Base-by-base conservation (phyloP, 2,329 filamentous ascomycete genomes). In the Cladosporium sp. region DNA sequence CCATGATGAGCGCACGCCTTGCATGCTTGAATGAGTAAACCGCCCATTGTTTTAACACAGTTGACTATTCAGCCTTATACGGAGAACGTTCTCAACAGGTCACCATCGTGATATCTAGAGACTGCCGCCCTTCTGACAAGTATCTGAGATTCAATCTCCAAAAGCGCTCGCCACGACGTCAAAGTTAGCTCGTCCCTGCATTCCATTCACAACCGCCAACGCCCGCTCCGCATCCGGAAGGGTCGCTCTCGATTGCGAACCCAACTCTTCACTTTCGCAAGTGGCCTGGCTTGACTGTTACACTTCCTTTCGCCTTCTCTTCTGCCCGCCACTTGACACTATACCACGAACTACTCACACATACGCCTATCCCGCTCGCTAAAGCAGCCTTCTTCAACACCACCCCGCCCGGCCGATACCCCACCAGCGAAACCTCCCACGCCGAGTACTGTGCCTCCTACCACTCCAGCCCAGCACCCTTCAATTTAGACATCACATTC, bases 101-200 rank as follows among this genome's bases (percentile, higher is more conserved):
- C 42, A 45, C 42, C 4, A 5, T 32, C 8, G 4, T 32, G 28
- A 32, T 32, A 32, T 5, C n/a, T n/a, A n/a, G n/a, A 32, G 3
- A 32, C 28, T 10, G 28, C 28, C 12, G 28, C 28, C 12, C 28
- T 32, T 32, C 28, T 45, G 7, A 12, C 17, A 20, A 42, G 5
- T 13, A 22, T 22, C 19, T 25, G 25, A 32, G 4, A 32, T 28
- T n/a, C 28, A 5, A 4, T 10, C 28, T 7, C 28, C 28, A 9
- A 32, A 2, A 32, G 28, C 24, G 42, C 24, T 48, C 45, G 45
- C 25, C 45, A 48, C 45, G n/a, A 32, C 45, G n/a, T 48, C 45
- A 35, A 48, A 48, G 45, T 48, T 48, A 34, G 32, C 37, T 51
- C 48, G 48, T 51, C 48, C 48, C 48, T 51, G 48, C 48, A 51